Percentiles rank a stretch among this genome's conserved stretches.
These are phyloP conservation scores for Tuber brumale DNA, from an alignment of 495 filamentous ascomycete genomes.

Conservation along the genomic window DNA sequence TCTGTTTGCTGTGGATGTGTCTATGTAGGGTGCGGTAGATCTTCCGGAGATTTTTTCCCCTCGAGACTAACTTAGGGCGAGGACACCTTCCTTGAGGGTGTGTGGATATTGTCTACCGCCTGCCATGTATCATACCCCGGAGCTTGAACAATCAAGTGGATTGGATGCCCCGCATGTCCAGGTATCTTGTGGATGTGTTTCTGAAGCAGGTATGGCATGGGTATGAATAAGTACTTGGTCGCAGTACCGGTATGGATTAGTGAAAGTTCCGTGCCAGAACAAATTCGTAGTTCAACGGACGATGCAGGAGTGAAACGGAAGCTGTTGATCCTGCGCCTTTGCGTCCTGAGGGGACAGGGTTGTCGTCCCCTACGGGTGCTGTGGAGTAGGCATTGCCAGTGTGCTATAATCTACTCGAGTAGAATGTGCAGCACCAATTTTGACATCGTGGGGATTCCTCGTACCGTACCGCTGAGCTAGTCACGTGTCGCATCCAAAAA, in stretches of 20 bases:
- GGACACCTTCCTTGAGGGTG: not conserved
- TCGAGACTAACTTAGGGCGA: not conserved
- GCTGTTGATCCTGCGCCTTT: no score
- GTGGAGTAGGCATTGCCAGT: no score
- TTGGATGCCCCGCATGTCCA: not conserved
- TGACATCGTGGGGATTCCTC: no score
- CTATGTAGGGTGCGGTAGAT: not conserved
- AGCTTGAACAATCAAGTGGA: not conserved
- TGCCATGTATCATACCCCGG: not conserved
- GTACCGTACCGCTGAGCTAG: no score
- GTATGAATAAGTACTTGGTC: not conserved
- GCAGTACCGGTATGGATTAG: not conserved
- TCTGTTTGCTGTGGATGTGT: not conserved
- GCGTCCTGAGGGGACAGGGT: no score
- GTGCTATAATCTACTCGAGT: no score
- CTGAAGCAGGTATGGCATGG: not conserved
- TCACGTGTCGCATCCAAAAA: no score
- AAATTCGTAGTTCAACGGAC: not conserved
- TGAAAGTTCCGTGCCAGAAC: not conserved
- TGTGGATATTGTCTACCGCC: not conserved
- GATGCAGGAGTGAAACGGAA: no score
- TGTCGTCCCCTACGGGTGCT: no score
- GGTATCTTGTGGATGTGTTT: not conserved
- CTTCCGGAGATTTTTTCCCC: not conserved
- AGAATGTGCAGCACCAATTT: no score